phyloP scores from a whole-genome alignment of 176 grass and related monocot species.

The Zoysia pacifica region DNA sequence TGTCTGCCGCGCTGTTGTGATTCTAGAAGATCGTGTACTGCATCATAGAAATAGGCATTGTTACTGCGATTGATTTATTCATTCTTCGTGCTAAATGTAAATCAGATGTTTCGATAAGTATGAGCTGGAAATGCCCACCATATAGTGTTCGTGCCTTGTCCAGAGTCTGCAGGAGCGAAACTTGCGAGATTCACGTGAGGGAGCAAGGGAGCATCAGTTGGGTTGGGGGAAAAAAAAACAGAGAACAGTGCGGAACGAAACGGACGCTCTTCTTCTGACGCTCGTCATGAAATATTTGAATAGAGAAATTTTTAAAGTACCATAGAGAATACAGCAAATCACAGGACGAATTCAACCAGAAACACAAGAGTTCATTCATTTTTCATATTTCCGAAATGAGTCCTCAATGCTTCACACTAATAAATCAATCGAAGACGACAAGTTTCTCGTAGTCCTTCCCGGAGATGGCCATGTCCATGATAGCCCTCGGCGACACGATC shows the following conservation, averaged over 20 bases:
- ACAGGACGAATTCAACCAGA: not conserved
- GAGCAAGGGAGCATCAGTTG: too few relatives aligned
- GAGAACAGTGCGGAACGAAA: too few relatives aligned
- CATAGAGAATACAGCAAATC: too few relatives aligned
- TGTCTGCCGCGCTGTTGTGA: conserved; percentile 34
- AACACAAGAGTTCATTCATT: not conserved
- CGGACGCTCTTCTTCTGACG: too few relatives aligned
- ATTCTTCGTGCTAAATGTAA: conserved; percentile 32
- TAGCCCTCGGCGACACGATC: conserved; percentile 34
- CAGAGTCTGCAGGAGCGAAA: too few relatives aligned
- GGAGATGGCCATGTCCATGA: conserved; percentile 70
- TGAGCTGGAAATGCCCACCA: not conserved
- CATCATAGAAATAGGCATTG: conserved; percentile 8
- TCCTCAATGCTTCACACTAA: too few relatives aligned
- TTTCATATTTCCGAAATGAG: too few relatives aligned
- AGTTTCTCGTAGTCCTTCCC: conserved; percentile 62
- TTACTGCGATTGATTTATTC: conserved; percentile 26
- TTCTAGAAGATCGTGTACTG: not conserved
- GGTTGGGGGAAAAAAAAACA: too few relatives aligned
- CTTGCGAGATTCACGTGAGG: too few relatives aligned
- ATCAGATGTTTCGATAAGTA: not conserved
- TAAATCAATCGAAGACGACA: conserved; percentile 59
- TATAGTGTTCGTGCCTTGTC: too few relatives aligned
- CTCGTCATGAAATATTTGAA: too few relatives aligned
- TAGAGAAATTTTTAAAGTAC: too few relatives aligned